Base-by-base conservation (phyloP, 2,329 filamentous ascomycete species). In the Grosmannia clavigera region DNA sequence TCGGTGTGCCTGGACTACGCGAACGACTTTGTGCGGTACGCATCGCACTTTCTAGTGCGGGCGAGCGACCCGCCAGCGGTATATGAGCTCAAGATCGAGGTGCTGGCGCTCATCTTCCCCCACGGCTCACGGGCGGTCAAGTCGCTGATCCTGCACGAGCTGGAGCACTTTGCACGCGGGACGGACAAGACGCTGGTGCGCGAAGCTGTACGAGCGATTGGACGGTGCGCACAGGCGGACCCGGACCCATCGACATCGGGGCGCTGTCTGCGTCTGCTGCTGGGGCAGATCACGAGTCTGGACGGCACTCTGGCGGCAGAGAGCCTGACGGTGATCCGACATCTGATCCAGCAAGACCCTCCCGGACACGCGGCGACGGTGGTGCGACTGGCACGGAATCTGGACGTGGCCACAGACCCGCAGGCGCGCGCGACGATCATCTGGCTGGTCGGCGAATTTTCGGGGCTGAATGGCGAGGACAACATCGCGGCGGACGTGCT, bases 401-500 rank as follows among this genome's bases (percentile, higher is more conserved):
- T 99, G 2, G 94, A 96, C 68, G 88, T 87, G 3, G 89, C 91
- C 1, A 90, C 88, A 0, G 92, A 94, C 63, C 85, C 94, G 1
- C 87, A 91, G 62, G 94, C 94, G 3, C 82, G 94, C 65, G 94
- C 94, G 3, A 96, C 90, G 57, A 96, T 99, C 64, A 88, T 99
- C 66, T 99, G 94, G 94, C 82, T 99, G 0, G 92, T 97, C 0
- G 94, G 94, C 54, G 94, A 99, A 72, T 97, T 95, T 67, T 84
- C 92, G 0, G 90, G 90, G 0, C 73, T 87, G 3, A 84, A 90
- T 60, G 82, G 86, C 11, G 86, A 92, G 62, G 86, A 94, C 69
- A 95, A 95, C 67, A 92, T 99, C 63, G 94, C 94, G 0, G 86
- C 92, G 0, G 94, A 99, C 68, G 91, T 97, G 7, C 76, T 97